phyloP scores from a whole-genome alignment of 352 stramenopile species.

The Phytophthora parvispora region DNA sequence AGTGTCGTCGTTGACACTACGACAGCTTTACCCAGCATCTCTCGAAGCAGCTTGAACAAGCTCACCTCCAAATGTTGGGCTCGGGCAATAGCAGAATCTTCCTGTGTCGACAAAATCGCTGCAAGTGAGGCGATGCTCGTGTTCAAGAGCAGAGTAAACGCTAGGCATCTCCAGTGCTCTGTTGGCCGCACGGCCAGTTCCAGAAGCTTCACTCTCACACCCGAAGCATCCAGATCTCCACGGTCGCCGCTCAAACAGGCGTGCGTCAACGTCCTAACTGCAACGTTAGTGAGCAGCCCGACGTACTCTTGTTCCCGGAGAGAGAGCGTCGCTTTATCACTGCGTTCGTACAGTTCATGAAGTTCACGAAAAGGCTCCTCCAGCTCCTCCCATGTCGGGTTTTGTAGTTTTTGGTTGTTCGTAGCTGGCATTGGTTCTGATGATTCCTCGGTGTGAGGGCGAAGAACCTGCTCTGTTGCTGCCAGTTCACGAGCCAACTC shows the following conservation, averaged over 20 bases:
- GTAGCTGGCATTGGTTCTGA: neutral
- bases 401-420: conserved; percentile 8
- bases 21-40: conserved; percentile 61
- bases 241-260: conserved; percentile 14
- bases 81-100: conserved; percentile 1
- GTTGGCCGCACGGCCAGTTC: conserved; percentile 51
- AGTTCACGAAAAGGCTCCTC: conserved; percentile 48
- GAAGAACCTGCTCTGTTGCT: conserved; percentile 32
- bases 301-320: conserved; percentile 34
- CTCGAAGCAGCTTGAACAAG: conserved; percentile 52
- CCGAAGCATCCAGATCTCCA: conserved; percentile 21
- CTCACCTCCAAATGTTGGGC: conserved; percentile 27
- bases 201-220: conserved; percentile 49
- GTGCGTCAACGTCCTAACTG: conserved; percentile 31
- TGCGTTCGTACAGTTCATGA: conserved; percentile 35
- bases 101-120: conserved; percentile 18
- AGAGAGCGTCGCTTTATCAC: conserved; percentile 15
- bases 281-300: conserved; percentile 22
- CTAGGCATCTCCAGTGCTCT: conserved; percentile 42
- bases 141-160: conserved; percentile 52
- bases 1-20: conserved; percentile 40
- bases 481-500: conserved; percentile 29
- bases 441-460: conserved; percentile 1
- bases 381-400: conserved; percentile 35
- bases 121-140: conserved; percentile 26